Conservation (phyloP, 768 basidiomycete species). For the Russula abietina region DNA sequence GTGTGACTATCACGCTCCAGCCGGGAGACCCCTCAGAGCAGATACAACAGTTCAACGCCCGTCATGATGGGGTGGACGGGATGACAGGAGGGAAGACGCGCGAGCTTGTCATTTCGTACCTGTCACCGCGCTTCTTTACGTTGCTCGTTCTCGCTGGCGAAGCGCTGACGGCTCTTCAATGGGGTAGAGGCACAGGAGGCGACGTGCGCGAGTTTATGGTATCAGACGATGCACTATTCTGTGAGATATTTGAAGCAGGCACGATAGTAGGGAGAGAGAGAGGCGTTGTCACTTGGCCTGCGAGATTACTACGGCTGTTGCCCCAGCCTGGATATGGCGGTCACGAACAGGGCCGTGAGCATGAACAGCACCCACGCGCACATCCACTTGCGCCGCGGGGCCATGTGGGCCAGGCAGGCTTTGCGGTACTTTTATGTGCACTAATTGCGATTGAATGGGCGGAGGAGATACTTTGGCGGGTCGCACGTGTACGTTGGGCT, state of each 20-base stretch:
- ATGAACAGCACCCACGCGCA: no score
- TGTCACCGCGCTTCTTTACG: conserved; percentile 44
- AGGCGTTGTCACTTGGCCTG: neutral
- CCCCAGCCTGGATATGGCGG: neutral
- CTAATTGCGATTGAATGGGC: neutral
- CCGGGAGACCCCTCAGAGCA: conserved; percentile 30
- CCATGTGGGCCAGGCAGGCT: neutral
- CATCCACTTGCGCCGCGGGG: neutral
- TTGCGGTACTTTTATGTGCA: neutral
- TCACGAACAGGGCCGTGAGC: neutral
- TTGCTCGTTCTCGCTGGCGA: neutral
- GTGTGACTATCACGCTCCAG: conserved; percentile 35
- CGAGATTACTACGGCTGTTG: neutral
- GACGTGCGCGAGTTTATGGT: neutral
- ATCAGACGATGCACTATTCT: conserved; percentile 4
- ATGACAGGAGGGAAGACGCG: neutral
- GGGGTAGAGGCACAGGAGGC: neutral
- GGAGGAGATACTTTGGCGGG: conserved; percentile 1
- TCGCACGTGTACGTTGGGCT: conserved; percentile 5
- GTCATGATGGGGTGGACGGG: neutral
- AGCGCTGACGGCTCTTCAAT: neutral
- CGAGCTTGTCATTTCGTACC: conserved; percentile 34
- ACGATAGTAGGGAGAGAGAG: neutral
- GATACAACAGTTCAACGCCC: neutral
- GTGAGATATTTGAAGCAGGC: neutral